A percentile compares a stretch with the other conserved stretches of the same genome.
Conservation (phyloP, 208 protist genomes). For the Novymonas esmeraldas region DNA sequence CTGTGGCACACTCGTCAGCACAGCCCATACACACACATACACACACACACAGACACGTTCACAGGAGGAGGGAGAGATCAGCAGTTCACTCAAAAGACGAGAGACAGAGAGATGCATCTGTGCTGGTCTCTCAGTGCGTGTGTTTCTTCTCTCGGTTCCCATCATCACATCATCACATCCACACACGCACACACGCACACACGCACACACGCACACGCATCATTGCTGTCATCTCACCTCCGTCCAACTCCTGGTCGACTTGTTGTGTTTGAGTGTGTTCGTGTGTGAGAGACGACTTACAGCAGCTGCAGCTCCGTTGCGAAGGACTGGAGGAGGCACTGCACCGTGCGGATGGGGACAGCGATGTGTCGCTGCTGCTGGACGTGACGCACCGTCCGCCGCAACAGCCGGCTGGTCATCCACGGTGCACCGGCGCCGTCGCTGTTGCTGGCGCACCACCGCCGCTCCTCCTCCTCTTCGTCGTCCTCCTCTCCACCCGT, state of each 20-base stretch:
- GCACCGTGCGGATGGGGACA: slow-evolving; percentile 58
- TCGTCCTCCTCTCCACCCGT: neutral
- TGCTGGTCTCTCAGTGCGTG: neutral
- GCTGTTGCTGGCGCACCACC: neutral
- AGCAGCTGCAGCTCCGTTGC: slow-evolving; percentile 47
- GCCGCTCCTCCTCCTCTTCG: neutral
- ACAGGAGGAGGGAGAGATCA: no score
- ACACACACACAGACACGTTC: no score
- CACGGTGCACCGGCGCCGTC: neutral
- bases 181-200: neutral
- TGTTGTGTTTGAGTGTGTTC: neutral
- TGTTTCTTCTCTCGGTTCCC: neutral
- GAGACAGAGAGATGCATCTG: neutral
- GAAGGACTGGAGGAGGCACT: slow-evolving; percentile 53
- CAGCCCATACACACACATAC: no score
- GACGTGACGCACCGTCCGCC: slow-evolving; percentile 44
- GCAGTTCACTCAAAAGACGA: no score
- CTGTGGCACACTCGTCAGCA: no score
- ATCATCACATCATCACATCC: neutral
- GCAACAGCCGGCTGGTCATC: slow-evolving; percentile 28
- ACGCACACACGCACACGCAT: neutral
- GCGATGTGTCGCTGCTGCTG: slow-evolving; percentile 56
- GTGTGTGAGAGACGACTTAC: slow-evolving; percentile 2
- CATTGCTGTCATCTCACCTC: no score
- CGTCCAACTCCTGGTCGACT: neutral